phyloP scores from a whole-genome alignment of 2,329 filamentous ascomycete genomes.

The Aspergillus pseudotamarii region DNA sequence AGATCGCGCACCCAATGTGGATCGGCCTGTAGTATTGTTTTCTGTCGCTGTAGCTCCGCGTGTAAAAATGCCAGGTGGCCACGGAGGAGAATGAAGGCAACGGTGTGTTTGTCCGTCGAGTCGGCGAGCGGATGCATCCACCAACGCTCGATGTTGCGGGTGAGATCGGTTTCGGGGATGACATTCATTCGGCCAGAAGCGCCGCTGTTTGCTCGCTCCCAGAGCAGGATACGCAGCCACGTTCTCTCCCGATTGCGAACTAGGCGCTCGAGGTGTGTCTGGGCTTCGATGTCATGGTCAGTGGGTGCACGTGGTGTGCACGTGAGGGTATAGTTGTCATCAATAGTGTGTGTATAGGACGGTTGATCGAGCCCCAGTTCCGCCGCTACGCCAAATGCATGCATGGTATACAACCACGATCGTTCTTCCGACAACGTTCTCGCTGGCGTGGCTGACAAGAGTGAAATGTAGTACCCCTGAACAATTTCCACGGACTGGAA shows the following conservation, averaged over 20 bases:
- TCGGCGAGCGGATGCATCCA: conserved; percentile 32
- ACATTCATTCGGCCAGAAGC: conserved; percentile 27
- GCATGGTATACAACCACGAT: conserved; percentile 34
- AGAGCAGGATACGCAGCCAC: conserved; percentile 34
- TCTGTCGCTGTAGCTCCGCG: conserved; percentile 18
- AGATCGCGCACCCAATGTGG: conserved; percentile 30
- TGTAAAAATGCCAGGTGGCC: conserved; percentile 24
- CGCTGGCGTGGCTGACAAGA: conserved; percentile 31
- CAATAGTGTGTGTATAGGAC: no score
- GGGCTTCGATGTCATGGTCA: neutral
- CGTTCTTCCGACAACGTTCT: conserved; percentile 30
- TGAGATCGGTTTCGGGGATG: conserved; percentile 35
- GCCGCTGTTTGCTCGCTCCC: conserved; percentile 36
- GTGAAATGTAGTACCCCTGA: conserved; percentile 36
- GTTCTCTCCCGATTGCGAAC: conserved; percentile 33
- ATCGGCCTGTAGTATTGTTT: conserved; percentile 11
- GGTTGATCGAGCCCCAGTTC: conserved; percentile 31
- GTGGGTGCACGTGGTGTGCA: neutral
- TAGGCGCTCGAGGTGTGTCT: conserved; percentile 16
- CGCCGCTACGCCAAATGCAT: conserved; percentile 31
- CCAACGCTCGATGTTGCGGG: conserved; percentile 28
- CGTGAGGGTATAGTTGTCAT: no score
- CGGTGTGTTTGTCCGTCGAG: conserved; percentile 31
- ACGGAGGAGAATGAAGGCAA: conserved; percentile 32
- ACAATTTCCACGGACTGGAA: conserved; percentile 35